Evolutionary conservation across 2,329 filamentous ascomycete species (phyloP).

Genomic region (Fusarium papillatum): DNA sequence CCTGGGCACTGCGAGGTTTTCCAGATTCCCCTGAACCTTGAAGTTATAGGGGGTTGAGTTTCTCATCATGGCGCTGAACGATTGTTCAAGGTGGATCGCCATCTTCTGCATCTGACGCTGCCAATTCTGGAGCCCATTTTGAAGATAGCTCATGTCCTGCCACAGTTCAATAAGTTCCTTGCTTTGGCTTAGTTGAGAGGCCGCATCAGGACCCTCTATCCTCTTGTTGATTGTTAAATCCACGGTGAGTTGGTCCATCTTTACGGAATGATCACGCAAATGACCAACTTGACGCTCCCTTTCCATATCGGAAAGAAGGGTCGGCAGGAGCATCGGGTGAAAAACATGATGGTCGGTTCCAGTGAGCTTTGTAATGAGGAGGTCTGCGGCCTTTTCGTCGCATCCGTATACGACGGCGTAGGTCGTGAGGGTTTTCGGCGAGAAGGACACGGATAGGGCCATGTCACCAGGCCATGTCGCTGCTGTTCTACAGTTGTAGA

Average conservation of each 20-base stretch:
- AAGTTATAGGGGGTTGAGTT: no score
- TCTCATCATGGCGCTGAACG: rapidly evolving
- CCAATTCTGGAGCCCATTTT: constrained; percentile 8
- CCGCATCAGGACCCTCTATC: rapidly evolving
- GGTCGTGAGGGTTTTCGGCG: not conserved
- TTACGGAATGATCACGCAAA: not conserved
- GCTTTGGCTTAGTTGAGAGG: rapidly evolving
- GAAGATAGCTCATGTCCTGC: not conserved
- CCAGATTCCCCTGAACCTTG: rapidly evolving
- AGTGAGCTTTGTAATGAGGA: not conserved
- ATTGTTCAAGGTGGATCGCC: rapidly evolving
- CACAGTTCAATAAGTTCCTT: not conserved
- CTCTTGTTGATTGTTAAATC: not conserved
- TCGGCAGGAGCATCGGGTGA: not conserved
- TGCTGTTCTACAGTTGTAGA: constrained; percentile 7
- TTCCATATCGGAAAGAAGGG: not conserved
- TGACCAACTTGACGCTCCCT: constrained; percentile 1
- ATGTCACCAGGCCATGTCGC: not conserved
- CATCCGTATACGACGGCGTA: constrained; percentile 4
- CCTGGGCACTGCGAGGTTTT: not conserved
- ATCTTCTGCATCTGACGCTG: constrained; percentile 7
- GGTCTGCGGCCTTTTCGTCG: not conserved
- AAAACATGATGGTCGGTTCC: not conserved
- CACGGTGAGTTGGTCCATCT: not conserved
- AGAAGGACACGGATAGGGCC: not conserved